These are phyloP conservation scores for Chalara sp. DNA, from an alignment of 2,329 filamentous ascomycete species.

Conservation along the genomic window DNA sequence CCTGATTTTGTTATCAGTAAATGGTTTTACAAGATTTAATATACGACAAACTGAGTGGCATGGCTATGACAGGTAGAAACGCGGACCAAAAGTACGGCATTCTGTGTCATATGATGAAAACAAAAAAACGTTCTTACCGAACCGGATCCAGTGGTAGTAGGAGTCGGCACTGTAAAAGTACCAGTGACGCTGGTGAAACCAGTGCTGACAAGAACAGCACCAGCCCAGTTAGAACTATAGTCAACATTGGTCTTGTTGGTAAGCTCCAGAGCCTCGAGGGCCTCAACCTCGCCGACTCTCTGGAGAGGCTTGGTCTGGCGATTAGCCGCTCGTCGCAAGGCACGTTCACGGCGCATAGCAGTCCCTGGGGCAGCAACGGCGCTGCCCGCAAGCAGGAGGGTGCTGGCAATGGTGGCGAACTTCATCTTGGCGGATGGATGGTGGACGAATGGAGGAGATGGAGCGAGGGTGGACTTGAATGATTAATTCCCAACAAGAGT, in stretches of 20 bases:
- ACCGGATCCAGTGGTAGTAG: constrained; percentile 38
- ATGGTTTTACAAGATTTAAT: not conserved
- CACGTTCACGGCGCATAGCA: constrained; percentile 32
- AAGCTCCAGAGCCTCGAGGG: not conserved
- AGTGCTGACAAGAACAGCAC: constrained; percentile 43
- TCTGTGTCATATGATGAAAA: not conserved
- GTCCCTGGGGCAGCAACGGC: constrained; percentile 38
- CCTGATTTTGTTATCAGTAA: constrained; percentile 15
- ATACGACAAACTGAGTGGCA: too few species aligned
- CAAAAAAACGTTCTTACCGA: constrained; percentile 20
- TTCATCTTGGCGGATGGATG: constrained; percentile 37
- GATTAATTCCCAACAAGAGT: too few species aligned
- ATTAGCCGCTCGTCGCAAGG: constrained; percentile 18
- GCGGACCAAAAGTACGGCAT: too few species aligned
- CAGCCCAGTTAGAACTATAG: constrained; percentile 54
- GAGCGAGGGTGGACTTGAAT: too few species aligned
- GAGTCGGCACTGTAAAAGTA: constrained; percentile 45
- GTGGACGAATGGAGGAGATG: not conserved
- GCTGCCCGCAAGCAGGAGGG: constrained; percentile 33
- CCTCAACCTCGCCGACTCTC: constrained; percentile 25
- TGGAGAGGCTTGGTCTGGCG: constrained; percentile 14
- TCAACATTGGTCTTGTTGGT: constrained; percentile 36
- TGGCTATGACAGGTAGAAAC: too few species aligned
- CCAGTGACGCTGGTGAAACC: constrained; percentile 47
- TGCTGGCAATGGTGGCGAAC: constrained; percentile 31